Percentiles rank a stretch among this genome's conserved stretches.
These are phyloP conservation scores for Eremochloa ophiuroides DNA, from an alignment of 176 grass and related monocot species.

Conservation along the genomic window DNA sequence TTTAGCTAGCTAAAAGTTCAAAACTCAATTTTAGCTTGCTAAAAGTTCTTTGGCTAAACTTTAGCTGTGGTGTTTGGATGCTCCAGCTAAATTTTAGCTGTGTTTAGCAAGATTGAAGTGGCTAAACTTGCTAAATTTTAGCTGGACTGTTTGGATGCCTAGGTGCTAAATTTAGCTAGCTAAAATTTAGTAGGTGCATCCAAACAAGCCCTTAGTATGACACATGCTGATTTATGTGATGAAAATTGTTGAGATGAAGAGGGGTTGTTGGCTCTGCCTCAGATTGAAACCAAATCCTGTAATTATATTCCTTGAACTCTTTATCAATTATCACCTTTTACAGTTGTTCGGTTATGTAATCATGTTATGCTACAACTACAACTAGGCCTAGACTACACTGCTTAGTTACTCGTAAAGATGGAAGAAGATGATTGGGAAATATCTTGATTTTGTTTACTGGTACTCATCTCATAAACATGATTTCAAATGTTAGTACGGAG, in stretches of 20 bases:
- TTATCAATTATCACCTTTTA: not conserved
- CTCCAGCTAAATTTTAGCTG: too few species aligned
- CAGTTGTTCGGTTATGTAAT: not conserved
- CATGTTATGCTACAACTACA: not conserved
- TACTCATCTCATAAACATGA: not conserved
- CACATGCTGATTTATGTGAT: not conserved
- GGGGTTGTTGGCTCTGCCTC: not conserved
- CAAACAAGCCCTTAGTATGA: too few species aligned
- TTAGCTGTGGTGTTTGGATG: too few species aligned
- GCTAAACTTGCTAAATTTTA: too few species aligned
- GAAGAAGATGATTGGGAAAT: not conserved
- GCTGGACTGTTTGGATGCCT: too few species aligned
- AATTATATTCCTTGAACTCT: not conserved
- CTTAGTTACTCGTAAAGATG: not conserved
- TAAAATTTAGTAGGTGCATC: too few species aligned
- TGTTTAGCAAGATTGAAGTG: too few species aligned
- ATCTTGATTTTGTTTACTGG: not conserved
- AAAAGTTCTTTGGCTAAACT: too few species aligned
- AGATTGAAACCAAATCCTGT: not conserved
- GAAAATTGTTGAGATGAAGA: not conserved
- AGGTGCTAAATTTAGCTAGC: too few species aligned
- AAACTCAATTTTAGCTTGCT: too few species aligned
- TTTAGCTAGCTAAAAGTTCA: too few species aligned
- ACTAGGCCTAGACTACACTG: not conserved
- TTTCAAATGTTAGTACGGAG: not conserved